Conservation (phyloP, 2,329 filamentous ascomycete genomes). For the Venturia carpophila region DNA sequence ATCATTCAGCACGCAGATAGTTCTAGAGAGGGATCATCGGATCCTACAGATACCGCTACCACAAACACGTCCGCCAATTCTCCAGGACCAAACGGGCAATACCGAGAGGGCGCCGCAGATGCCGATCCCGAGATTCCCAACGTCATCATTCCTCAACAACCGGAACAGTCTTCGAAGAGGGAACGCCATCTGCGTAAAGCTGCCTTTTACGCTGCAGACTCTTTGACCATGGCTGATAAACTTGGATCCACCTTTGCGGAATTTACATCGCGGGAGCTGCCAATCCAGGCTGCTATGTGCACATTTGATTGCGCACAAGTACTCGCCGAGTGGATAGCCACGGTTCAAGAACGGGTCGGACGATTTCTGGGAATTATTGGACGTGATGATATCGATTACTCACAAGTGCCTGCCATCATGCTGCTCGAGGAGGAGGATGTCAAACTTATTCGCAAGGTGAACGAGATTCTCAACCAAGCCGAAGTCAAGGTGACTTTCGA, state of each 20-base stretch:
- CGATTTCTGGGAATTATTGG: slow-evolving; percentile 81
- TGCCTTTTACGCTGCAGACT: slow-evolving; percentile 92
- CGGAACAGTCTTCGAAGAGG: slow-evolving; percentile 53
- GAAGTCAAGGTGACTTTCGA: slow-evolving; percentile 68
- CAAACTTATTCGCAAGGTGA: slow-evolving; percentile 74
- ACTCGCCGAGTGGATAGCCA: slow-evolving; percentile 87
- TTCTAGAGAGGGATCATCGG: slow-evolving; percentile 38
- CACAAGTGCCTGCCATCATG: slow-evolving; percentile 78
- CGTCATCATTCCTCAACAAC: slow-evolving; percentile 10
- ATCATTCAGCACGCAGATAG: slow-evolving; percentile 56
- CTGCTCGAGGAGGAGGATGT: slow-evolving; percentile 86
- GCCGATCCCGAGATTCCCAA: slow-evolving; percentile 10
- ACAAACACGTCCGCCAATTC: background rate
- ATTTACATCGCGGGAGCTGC: slow-evolving; percentile 73
- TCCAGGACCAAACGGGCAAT: background rate
- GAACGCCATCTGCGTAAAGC: slow-evolving; percentile 87
- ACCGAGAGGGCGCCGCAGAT: slow-evolving; percentile 1
- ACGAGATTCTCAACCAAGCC: slow-evolving; percentile 66
- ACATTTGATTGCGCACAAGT: slow-evolving; percentile 92
- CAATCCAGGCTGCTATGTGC: slow-evolving; percentile 85
- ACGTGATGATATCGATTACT: slow-evolving; percentile 69
- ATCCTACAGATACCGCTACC: slow-evolving; percentile 22
- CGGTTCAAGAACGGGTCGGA: slow-evolving; percentile 89
- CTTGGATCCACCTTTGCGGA: slow-evolving; percentile 80
- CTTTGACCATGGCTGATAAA: slow-evolving; percentile 79